Evolutionary conservation across 2,329 filamentous ascomycete genomes (phyloP).

Genomic region (Seiridium unicorne): DNA sequence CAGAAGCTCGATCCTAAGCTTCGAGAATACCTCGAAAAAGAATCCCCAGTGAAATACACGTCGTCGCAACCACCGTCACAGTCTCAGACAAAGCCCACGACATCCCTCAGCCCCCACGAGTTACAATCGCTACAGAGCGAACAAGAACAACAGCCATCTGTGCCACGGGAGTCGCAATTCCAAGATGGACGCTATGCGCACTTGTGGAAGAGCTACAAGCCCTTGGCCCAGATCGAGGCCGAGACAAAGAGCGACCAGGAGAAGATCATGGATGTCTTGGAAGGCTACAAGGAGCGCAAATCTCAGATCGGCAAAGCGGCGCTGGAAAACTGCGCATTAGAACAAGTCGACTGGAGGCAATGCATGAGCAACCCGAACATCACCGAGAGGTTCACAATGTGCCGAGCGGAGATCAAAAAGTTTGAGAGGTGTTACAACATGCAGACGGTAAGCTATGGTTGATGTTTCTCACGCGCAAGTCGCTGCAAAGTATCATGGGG

Average conservation of each 20-base stretch:
- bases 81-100: neutral
- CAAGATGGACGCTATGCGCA: constrained; percentile 70
- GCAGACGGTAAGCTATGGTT: constrained; percentile 61
- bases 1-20: constrained; percentile 78
- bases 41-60: constrained; percentile 72
- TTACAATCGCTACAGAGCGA: neutral
- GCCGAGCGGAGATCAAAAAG: constrained; percentile 69
- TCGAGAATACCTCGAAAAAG: constrained; percentile 79
- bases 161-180: constrained; percentile 53
- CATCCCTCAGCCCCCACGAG: neutral
- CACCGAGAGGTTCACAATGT: constrained; percentile 73
- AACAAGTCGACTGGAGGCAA: constrained; percentile 77
- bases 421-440: constrained; percentile 88
- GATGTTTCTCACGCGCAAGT: constrained; percentile 19
- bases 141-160: constrained; percentile 19
- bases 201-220: constrained; percentile 88
- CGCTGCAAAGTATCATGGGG: too few relatives aligned
- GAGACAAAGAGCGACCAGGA: constrained; percentile 74
- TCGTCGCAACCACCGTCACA: constrained; percentile 6
- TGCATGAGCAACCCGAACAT: constrained; percentile 77
- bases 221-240: constrained; percentile 67
- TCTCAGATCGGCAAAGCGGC: constrained; percentile 75
- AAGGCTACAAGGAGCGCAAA: constrained; percentile 81
- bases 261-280: constrained; percentile 75
- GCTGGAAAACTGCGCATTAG: constrained; percentile 88